Base-by-base conservation (phyloP, 768 basidiomycete genomes). In the Tricholoma furcatifolium region DNA sequence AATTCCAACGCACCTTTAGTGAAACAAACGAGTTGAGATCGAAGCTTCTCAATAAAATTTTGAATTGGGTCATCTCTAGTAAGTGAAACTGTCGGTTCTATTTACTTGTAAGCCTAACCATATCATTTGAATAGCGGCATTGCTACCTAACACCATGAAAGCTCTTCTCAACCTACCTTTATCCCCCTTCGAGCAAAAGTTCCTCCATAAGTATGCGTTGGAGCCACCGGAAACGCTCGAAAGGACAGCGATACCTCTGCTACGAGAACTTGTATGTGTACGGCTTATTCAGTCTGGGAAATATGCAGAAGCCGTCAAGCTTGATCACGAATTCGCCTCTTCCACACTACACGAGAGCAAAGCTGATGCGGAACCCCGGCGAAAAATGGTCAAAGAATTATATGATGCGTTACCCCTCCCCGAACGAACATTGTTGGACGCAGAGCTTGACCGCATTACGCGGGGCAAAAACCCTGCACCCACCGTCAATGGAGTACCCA, bases 211-310 rank as follows among this genome's bases (percentile, higher is more conserved):
- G 0, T 83, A 82, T 56, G 86, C 85, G 4, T 73, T 84, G 9
- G 73, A 81, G 12, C 81, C 84, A 2, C 79, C 86, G 2, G 53
- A 70, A 4, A 55, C 70, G 0, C 67, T 85, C 9, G 71, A 83
- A 1, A 56, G 75, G 7, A 60, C 75, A 2, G 79, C 82, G 2
- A 65, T 85, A 21, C 75, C 83, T 5, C 72, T 81, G 12, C 65
- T 92, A 0, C 89, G 90, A 64, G 87, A 92, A 56, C 77, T 92
- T n/a, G 75, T 90, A 27, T 88, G 85, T 54, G 81, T 87, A 11
- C 85, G 91, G 8, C 78, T 92, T 6, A 79, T 93, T 32, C 85
- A 90, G 62, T 77, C 74, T 3, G 90, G 89, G 2, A 79, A 81
- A 52, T 84, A 85, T 59, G 69, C 77, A 4, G 82, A 83, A n/a